These are phyloP conservation scores for Daedaleopsis nitida DNA, from an alignment of 768 basidiomycete species.

Conservation along the genomic window DNA sequence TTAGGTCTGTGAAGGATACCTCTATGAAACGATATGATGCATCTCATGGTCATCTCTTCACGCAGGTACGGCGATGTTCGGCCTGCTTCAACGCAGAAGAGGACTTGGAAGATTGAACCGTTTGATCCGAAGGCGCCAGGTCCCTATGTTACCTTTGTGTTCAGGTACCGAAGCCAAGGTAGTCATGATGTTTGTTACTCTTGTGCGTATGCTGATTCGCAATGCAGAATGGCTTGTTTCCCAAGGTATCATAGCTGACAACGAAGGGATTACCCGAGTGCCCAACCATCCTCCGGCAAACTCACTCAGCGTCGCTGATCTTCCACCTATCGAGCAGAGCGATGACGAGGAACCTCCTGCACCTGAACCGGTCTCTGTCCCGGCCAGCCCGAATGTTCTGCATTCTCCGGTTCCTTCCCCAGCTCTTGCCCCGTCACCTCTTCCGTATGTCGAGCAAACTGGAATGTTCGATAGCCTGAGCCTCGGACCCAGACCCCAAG, in stretches of 20 bases:
- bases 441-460: background rate
- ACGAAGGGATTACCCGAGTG: background rate
- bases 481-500: background rate
- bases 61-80: constrained; percentile 52
- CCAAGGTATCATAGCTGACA: constrained; percentile 25
- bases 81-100: constrained; percentile 41
- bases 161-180: constrained; percentile 64
- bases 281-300: constrained; percentile 1
- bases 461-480: background rate
- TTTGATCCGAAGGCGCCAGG: constrained; percentile 41
- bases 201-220: constrained; percentile 5
- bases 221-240: constrained; percentile 24
- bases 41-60: background rate
- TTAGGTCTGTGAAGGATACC: constrained; percentile 43
- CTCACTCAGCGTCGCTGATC: background rate
- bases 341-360: background rate
- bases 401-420: background rate
- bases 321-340: background rate
- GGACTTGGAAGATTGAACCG: constrained; percentile 58
- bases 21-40: background rate
- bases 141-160: constrained; percentile 68
- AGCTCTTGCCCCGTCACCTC: background rate
- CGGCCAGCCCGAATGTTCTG: background rate
- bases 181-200: background rate
- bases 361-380: background rate